Conservation (phyloP, 352 stramenopile species). For the Phytophthora hibernalis region DNA sequence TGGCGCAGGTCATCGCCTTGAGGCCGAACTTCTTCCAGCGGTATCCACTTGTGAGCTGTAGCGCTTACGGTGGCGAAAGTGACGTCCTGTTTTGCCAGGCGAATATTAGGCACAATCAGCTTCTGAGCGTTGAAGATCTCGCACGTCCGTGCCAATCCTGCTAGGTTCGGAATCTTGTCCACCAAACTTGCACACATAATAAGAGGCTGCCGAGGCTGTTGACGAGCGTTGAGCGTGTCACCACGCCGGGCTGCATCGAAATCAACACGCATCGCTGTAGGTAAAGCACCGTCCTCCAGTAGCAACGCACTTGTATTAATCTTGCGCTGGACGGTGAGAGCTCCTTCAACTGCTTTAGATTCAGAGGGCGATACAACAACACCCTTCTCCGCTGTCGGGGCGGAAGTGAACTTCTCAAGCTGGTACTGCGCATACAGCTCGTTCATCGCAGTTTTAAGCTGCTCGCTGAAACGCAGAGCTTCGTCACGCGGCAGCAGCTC, state of each 20-base stretch:
- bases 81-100: constrained; percentile 82
- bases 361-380: not conserved
- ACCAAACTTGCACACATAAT: constrained; percentile 91
- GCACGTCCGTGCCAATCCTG: constrained; percentile 92
- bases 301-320: constrained; percentile 73
- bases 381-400: not conserved
- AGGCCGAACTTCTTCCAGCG: constrained; percentile 90
- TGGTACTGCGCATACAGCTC: constrained; percentile 80
- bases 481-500: constrained; percentile 75
- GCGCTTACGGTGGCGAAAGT: constrained; percentile 93
- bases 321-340: constrained; percentile 75
- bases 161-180: constrained; percentile 96
- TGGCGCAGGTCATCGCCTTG: constrained; percentile 44
- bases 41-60: constrained; percentile 95
- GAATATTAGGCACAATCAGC: constrained; percentile 90
- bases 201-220: constrained; percentile 61
- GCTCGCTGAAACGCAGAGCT: constrained; percentile 53
- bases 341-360: not conserved
- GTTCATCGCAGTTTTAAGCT: constrained; percentile 75
- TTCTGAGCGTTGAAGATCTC: constrained; percentile 95
- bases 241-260: constrained; percentile 30
- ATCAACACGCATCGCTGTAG: constrained; percentile 50
- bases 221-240: constrained; percentile 52
- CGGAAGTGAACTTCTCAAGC: constrained; percentile 57
- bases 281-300: constrained; percentile 68